A percentile compares a stretch with the other conserved stretches of the same genome.
Conservation (phyloP, 805 yeast species). For the Candida gorgasii region DNA sequence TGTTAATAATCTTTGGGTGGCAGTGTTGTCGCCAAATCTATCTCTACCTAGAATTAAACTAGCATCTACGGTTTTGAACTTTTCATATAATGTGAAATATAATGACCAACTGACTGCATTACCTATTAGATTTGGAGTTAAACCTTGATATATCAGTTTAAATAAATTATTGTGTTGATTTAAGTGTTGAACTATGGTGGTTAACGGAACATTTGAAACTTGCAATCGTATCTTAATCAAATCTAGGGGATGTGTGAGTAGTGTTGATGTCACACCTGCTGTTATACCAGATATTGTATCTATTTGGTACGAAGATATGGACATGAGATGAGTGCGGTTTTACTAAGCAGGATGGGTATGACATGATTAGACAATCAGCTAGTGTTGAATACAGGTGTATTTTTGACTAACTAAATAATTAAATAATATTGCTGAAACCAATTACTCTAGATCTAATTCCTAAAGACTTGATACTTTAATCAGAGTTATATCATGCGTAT, state of each 20-base stretch:
- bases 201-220: constrained; percentile 33
- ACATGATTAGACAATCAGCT: background rate
- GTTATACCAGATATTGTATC: constrained; percentile 71
- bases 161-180: constrained; percentile 1
- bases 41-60: background rate
- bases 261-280: constrained; percentile 81
- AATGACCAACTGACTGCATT: constrained; percentile 87
- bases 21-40: background rate
- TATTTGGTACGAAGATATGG: constrained; percentile 14
- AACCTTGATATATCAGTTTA: constrained; percentile 61
- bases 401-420: too few relatives aligned
- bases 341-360: background rate
- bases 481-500: constrained; percentile 3
- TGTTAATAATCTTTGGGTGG: constrained; percentile 21
- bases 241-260: constrained; percentile 87
- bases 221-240: constrained; percentile 82
- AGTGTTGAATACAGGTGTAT: too few relatives aligned
- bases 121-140: constrained; percentile 78
- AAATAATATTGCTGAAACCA: too few relatives aligned
- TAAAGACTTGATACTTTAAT: too few relatives aligned
- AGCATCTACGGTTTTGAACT: constrained; percentile 40
- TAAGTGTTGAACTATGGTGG: constrained; percentile 6
- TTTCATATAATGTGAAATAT: constrained; percentile 77
- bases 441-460: too few relatives aligned
- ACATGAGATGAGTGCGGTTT: constrained; percentile 7